Evolutionary conservation across 495 filamentous ascomycete genomes (phyloP), one percentile per base, ranked within the genome.

Genomic region (Penicillium coprophilum): DNA sequence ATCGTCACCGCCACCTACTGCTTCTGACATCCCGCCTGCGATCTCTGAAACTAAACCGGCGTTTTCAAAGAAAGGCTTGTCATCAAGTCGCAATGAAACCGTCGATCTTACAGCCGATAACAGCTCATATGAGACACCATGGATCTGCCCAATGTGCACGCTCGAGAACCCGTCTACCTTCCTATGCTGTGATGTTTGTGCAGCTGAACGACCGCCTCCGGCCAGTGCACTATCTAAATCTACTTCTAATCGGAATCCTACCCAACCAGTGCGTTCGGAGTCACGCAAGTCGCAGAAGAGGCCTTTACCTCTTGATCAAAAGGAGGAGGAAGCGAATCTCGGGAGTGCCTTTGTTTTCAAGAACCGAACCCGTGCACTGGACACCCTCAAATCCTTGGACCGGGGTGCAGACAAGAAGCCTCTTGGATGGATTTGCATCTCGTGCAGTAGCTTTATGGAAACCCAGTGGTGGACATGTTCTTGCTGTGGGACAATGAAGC

Each of bases 141-240:
- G 93, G 93, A 77, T 80, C 11, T 97, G 93, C 59, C 75, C 77
- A 20, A 77, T 84, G 31, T 96, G 93, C 65, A 97, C 93, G 0
- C 79, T 94, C n/a, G 82, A 85, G 47, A 97, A 97, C 62, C 85
- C 88, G 3, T 58, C 79, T 27, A 80, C 71, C 21, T 90, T 78
- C 59, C 77, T 89, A 10, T 81, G 78, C 60, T 97, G 92, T 67
- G 91, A 92, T 62, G 91, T 84, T 3, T 97, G 92, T 65, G 85
- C 79, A 6, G 72, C 77, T 1, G 86, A 90, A 64, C 79, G 88
- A 41, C 79, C 85, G 0, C 76, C 72, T 13, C 65, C 73, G 17
- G 58, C 61, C 13, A 64, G 59, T 30, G 58, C 43, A 10, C 57
- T 57, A 24, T 57, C 59, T 46, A 56, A 63, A 36, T 54, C 63